These are phyloP conservation scores for Teunomyces cretensis DNA, from an alignment of 805 yeast species.

Conservation along the genomic window DNA sequence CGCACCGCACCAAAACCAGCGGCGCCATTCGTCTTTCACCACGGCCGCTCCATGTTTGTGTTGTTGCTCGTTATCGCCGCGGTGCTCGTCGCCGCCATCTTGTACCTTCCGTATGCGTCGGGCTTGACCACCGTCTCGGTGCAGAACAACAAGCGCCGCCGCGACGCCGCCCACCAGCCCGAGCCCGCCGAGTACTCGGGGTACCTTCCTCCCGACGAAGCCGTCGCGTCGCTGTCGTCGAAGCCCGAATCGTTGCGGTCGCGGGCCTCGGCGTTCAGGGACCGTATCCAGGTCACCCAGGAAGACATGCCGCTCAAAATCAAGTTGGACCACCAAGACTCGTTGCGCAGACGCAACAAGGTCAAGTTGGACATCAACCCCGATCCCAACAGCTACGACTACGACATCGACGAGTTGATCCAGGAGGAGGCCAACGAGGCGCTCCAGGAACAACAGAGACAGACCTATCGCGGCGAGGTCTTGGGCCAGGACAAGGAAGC, in stretches of 20 bases:
- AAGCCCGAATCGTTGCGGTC: conserved; percentile 13
- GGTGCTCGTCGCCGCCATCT: conserved; percentile 38
- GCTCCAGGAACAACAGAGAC: conserved; percentile 14
- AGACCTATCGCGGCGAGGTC: conserved; percentile 18
- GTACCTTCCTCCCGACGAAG: conserved; percentile 43
- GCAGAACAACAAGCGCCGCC: conserved; percentile 13
- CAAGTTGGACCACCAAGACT: conserved; percentile 22
- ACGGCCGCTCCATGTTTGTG: conserved; percentile 33
- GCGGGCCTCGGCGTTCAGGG: conserved; percentile 25
- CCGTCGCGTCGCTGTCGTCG: conserved; percentile 12
- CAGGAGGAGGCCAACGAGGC: conserved; percentile 32
- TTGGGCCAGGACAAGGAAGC: conserved; percentile 25
- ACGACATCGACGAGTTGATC: conserved; percentile 44
- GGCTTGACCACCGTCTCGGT: conserved; percentile 48
- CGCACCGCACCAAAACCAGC: not conserved
- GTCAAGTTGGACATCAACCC: conserved; percentile 36
- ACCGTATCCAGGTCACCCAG: conserved; percentile 29
- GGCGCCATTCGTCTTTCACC: not conserved
- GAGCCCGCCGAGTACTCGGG: conserved; percentile 21
- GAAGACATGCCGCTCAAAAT: conserved; percentile 39
- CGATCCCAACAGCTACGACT: conserved; percentile 43
- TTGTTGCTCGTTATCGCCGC: conserved; percentile 40
- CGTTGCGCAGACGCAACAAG: conserved; percentile 26
- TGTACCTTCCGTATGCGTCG: conserved; percentile 49
- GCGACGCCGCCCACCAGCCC: not conserved